A percentile compares a stretch with the other conserved stretches of the same genome.
These are phyloP conservation scores for Pigoraptor vietnamica DNA, from an alignment of 78 protist genomes.

Conservation along the genomic window DNA sequence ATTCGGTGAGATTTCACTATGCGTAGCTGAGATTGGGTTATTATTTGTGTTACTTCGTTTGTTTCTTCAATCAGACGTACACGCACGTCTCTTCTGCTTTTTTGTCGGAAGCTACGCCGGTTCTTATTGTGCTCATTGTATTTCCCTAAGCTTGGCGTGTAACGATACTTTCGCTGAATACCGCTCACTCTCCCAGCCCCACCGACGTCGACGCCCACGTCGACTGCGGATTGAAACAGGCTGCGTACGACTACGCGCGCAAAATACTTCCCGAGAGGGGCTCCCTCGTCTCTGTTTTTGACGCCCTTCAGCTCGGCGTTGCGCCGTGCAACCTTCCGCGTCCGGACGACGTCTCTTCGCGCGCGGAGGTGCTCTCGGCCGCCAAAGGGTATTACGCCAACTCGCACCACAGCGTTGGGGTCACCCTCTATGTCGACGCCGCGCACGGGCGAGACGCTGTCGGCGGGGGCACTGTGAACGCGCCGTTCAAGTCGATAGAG, in stretches of 20 bases:
- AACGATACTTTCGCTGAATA: no score
- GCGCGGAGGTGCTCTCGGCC: not conserved
- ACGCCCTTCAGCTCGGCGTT: not conserved
- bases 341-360: not conserved
- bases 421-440: not conserved
- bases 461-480: not conserved
- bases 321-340: not conserved
- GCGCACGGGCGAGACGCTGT: not conserved
- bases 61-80: no score
- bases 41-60: no score
- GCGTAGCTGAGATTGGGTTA: no score
- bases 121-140: no score
- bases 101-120: no score
- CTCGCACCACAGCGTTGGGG: not conserved
- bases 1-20: no score
- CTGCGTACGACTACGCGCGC: not conserved
- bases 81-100: no score
- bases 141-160: no score
- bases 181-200: no score
- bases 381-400: not conserved
- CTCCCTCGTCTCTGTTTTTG: not conserved
- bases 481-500: not conserved
- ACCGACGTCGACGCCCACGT: not conserved
- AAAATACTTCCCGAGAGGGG: not conserved
- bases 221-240: not conserved